phyloP scores from a whole-genome alignment of 805 yeast genomes.

The Pichia paraexigua region DNA sequence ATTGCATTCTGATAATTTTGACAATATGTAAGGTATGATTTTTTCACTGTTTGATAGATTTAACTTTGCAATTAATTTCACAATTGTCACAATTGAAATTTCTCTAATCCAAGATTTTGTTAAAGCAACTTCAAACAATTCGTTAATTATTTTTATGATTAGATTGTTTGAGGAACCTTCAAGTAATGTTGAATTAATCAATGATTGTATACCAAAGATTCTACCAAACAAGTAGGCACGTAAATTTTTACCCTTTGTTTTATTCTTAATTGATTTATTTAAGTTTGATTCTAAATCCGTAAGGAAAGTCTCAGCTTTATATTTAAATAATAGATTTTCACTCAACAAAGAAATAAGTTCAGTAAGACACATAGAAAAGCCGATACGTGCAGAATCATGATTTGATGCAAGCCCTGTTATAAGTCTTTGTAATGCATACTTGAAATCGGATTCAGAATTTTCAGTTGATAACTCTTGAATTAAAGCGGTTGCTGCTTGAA shows the following conservation, averaged over 20 bases:
- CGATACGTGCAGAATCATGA: conserved; percentile 76
- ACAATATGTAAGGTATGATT: conserved; percentile 25
- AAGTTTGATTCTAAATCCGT: conserved; percentile 30
- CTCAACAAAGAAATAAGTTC: conserved; percentile 42
- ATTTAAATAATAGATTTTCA: conserved; percentile 24
- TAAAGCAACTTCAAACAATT: conserved; percentile 49
- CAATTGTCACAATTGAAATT: conserved; percentile 64
- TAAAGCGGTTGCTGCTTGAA: conserved; percentile 60
- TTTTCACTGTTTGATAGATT: conserved; percentile 13
- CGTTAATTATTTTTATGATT: conserved; percentile 34
- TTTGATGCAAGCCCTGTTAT: conserved; percentile 76
- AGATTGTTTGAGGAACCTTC: conserved; percentile 14
- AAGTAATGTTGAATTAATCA: conserved; percentile 48
- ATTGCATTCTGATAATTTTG: conserved; percentile 40
- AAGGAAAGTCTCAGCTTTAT: conserved; percentile 28
- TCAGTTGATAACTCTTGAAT: conserved; percentile 48
- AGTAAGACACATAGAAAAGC: conserved; percentile 80
- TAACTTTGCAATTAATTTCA: conserved; percentile 37
- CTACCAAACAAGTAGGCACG: conserved; percentile 75
- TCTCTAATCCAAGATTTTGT: conserved; percentile 82
- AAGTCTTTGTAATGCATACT: conserved; percentile 70
- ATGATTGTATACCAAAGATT: conserved; percentile 73
- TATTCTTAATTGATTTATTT: conserved; percentile 30
- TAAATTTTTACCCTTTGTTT: conserved; percentile 72
- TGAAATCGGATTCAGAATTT: conserved; percentile 54